These are phyloP conservation scores for Aspergillus bombycis DNA, from an alignment of 2,329 filamentous ascomycete species.

Conservation along the genomic window DNA sequence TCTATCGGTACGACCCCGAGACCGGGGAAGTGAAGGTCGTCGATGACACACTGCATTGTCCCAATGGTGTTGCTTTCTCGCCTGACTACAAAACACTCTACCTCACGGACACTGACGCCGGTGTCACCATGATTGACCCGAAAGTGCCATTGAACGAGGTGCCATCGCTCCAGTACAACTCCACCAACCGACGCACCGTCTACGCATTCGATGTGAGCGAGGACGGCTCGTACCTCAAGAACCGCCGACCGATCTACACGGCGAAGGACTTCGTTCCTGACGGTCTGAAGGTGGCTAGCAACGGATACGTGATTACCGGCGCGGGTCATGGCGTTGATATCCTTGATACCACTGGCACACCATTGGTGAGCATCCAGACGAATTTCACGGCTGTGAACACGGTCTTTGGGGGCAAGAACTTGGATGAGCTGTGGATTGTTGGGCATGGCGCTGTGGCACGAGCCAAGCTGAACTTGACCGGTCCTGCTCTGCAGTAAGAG, in stretches of 20 bases:
- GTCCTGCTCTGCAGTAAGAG: not conserved
- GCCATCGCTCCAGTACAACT: not conserved
- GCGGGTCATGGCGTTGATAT: slow-evolving; percentile 3
- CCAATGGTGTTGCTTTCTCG: slow-evolving; percentile 3
- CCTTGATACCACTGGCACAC: not conserved
- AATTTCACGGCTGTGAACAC: not conserved
- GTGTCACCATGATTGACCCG: not conserved
- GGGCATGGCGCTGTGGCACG: not conserved
- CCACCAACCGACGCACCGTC: not conserved
- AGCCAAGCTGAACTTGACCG: not conserved
- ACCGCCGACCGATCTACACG: not conserved
- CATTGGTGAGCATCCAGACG: not conserved
- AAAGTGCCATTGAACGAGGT: not conserved
- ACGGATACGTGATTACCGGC: slow-evolving; percentile 1
- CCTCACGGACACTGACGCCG: not conserved
- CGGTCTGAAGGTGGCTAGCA: slow-evolving; percentile 4
- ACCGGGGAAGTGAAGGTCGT: not conserved
- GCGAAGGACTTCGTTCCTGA: slow-evolving; percentile 3
- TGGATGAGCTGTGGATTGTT: not conserved
- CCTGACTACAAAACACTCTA: not conserved
- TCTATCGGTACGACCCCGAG: not conserved
- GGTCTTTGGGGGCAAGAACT: not conserved
- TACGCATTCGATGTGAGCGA: not conserved
- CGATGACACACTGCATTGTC: not conserved
- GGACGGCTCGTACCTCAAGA: not conserved